Evolutionary conservation across 495 filamentous ascomycete species (phyloP).

Genomic region (Echria macrotheca): DNA sequence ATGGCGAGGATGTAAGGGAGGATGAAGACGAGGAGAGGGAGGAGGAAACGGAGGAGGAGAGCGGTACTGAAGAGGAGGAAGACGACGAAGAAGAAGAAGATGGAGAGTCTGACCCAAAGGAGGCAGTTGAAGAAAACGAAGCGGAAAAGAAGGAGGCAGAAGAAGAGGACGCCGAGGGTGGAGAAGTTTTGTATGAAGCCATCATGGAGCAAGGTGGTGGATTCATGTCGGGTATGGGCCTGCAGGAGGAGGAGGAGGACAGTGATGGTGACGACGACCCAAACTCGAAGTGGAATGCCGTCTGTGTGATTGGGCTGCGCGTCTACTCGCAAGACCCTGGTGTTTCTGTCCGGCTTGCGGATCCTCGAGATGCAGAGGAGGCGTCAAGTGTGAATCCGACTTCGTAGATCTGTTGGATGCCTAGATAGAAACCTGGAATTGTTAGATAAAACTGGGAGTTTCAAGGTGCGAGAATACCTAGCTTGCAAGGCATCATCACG

Average conservation of each 20-base stretch:
- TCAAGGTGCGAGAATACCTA: no score
- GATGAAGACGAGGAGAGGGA: background rate
- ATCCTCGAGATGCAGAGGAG: slow-evolving; percentile 24
- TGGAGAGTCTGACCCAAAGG: background rate
- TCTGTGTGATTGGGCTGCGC: slow-evolving; percentile 46
- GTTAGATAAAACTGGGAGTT: no score
- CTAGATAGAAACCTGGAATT: no score
- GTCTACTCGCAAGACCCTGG: slow-evolving; percentile 40
- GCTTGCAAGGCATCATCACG: no score
- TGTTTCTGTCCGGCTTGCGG: slow-evolving; percentile 34
- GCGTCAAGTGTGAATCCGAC: slow-evolving; percentile 10
- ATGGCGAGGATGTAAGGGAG: background rate
- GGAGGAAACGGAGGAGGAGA: no score
- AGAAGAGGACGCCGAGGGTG: background rate
- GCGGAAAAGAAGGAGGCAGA: background rate
- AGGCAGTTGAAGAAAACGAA: background rate
- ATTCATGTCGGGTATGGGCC: no score
- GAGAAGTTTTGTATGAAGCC: no score
- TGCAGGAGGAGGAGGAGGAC: background rate
- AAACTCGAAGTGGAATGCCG: slow-evolving; percentile 46
- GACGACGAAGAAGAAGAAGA: slow-evolving; percentile 1
- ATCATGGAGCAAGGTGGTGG: no score
- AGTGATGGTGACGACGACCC: slow-evolving; percentile 1
- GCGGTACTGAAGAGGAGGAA: no score
- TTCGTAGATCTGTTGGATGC: background rate